Percentiles rank a stretch among this genome's conserved stretches.
Conservation (phyloP, 805 yeast genomes). For the Lipomyces anomalus region DNA sequence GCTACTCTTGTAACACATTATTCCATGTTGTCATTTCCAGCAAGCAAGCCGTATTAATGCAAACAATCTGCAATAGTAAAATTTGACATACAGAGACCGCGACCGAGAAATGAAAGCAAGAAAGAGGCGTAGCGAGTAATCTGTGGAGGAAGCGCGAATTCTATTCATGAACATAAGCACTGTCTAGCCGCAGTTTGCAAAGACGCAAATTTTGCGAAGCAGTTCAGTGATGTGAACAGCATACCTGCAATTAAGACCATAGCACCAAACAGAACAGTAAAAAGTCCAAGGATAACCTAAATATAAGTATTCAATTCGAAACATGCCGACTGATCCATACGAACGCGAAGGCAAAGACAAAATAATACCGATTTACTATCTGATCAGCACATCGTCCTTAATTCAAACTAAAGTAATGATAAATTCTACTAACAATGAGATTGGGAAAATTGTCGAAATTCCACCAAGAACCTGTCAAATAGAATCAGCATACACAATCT, state of each 20-base stretch:
- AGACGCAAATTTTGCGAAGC: too few relatives aligned
- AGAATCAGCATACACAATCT: background rate
- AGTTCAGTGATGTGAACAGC: background rate
- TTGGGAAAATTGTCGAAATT: slow-evolving; percentile 31
- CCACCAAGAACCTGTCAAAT: slow-evolving; percentile 28
- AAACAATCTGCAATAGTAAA: background rate
- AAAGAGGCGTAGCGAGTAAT: slow-evolving; percentile 47
- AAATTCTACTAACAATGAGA: slow-evolving; percentile 25
- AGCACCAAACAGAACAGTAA: slow-evolving; percentile 32
- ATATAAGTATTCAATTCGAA: too few relatives aligned
- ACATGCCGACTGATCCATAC: too few relatives aligned
- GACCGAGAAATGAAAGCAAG: slow-evolving; percentile 60
- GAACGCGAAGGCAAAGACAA: too few relatives aligned
- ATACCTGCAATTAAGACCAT: slow-evolving; percentile 18
- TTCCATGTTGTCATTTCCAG: background rate
- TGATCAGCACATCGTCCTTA: too few relatives aligned
- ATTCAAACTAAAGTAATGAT: slow-evolving; percentile 3
- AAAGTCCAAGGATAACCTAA: slow-evolving; percentile 30
- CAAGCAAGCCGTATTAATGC: slow-evolving; percentile 1
- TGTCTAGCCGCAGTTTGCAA: too few relatives aligned
- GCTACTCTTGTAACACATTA: too few relatives aligned
- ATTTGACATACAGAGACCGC: slow-evolving; percentile 54
- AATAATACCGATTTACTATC: too few relatives aligned
- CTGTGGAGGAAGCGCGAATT: slow-evolving; percentile 47
- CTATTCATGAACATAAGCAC: slow-evolving; percentile 29